These are phyloP conservation scores for Geotrichum ghanense DNA, from an alignment of 805 yeast genomes.

Conservation along the genomic window DNA sequence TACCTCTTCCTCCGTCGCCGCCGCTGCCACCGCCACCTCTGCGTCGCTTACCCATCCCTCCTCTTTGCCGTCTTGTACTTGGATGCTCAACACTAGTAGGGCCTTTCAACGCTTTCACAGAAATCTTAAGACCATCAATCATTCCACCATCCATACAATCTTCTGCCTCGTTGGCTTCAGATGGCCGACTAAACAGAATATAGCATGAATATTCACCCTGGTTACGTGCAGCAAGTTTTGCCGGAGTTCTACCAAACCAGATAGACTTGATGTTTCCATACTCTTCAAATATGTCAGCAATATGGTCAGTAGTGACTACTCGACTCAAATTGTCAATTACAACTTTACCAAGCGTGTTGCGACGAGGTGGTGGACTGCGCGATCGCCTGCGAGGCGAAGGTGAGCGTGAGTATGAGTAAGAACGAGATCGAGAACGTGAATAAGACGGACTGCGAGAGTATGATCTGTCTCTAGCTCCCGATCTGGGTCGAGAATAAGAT, in stretches of 20 bases:
- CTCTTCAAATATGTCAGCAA: not conserved
- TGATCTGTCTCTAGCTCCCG: not conserved
- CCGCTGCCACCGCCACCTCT: not conserved
- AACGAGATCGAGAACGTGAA: not conserved
- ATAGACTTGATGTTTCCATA: conserved; percentile 1
- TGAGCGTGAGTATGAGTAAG: not conserved
- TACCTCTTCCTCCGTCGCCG: not conserved
- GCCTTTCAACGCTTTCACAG: not conserved
- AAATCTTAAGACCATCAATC: not conserved
- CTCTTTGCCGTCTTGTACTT: not conserved
- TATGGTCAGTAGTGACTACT: not conserved
- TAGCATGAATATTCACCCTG: not conserved
- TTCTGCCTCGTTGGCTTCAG: not conserved
- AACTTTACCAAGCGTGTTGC: not conserved
- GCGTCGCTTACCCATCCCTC: not conserved
- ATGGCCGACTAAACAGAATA: not conserved
- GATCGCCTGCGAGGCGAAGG: not conserved
- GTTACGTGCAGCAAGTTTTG: not conserved
- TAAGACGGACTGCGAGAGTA: not conserved
- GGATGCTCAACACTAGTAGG: not conserved
- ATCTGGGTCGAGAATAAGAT: not conserved
- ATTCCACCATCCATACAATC: conserved; percentile 1
- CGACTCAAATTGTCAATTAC: conserved; percentile 2
- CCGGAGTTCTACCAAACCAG: not conserved
- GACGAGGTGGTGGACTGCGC: not conserved